A percentile compares a stretch with the other conserved stretches of the same genome.
Evolutionary conservation across 345 rosid genomes (phyloP).

Genomic region (Crucihimalaya himalaica): DNA sequence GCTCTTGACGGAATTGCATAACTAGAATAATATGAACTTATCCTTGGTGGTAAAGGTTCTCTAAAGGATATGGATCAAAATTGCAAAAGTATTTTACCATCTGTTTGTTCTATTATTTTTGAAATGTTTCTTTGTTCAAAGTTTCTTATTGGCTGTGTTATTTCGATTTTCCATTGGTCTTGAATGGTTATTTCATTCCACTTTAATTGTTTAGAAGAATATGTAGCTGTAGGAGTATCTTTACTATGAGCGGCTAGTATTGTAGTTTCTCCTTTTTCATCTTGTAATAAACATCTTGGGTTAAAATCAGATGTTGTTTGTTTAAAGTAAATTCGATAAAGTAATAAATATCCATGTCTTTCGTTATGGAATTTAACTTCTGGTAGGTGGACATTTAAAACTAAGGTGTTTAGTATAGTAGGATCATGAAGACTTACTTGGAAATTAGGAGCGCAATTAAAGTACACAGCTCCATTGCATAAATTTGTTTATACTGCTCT

Average conservation of each 20-base stretch:
- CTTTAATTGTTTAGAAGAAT: not conserved
- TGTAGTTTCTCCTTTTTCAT: not conserved
- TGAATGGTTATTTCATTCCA: not conserved
- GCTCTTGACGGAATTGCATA: too few species aligned
- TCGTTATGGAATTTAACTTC: too few species aligned
- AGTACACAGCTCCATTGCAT: too few species aligned
- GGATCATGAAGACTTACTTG: too few species aligned
- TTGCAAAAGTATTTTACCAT: not conserved
- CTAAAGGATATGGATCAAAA: not conserved
- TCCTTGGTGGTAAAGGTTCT: not conserved
- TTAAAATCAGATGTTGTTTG: too few species aligned
- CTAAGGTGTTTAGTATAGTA: too few species aligned
- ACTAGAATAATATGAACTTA: not conserved
- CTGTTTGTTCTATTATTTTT: not conserved
- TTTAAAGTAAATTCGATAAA: too few species aligned
- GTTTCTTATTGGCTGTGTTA: not conserved
- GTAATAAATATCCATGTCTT: too few species aligned
- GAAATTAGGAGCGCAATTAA: too few species aligned
- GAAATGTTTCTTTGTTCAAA: not conserved
- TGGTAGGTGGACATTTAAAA: too few species aligned
- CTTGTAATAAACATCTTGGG: not conserved
- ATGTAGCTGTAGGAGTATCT: not conserved
- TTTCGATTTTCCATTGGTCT: not conserved
- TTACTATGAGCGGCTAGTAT: not conserved
- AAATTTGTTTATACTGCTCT: too few species aligned